Evolutionary conservation across 345 rosid species (phyloP), one percentile per base, ranked within the genome.

Genomic region (Lagerstroemia speciosa): DNA sequence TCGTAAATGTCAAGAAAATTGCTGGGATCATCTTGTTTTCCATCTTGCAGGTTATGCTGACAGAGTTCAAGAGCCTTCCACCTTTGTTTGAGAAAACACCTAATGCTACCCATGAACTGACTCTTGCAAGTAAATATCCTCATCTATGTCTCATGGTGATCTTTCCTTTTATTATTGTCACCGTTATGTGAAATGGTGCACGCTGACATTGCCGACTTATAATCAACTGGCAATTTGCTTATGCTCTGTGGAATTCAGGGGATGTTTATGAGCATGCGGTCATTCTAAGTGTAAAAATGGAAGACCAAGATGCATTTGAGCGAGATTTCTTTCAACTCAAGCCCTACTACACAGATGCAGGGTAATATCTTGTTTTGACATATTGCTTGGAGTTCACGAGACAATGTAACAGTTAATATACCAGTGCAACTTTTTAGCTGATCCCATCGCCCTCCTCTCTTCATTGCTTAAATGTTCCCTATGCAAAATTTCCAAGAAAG

Each of bases 301-400:
- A 89, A 82, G 96, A 94, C 77, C 96, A 94, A 80, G 96, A 88
- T 75, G 96, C 90, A 36, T 94, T 94, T 82, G 97, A 94, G 86
- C 85, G 97, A 70, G 93, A 94, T 78, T 94, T 89, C 79, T 91
- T 82, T 79, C 99, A 94, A 87, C 75, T 94, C 83, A 89, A 94
- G 81, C 96, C 97, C 1, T 89, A 89, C 70, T 91, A 91, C 66
- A 91, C 96, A 0, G 96, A 94, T 81, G 97, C 90, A 29, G 74
- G 94, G 98, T 93, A 77, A 80, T 52, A 71, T 65, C 33, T 37
- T 65, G 33, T 58, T 58, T 15, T 27, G 19, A 58, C 63, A 55
- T 52, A 20, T 7, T 55, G 61, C 31, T n/a, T 55, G 61, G 24
- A 55, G 31, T 55, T 55, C 55, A 55, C 19, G 63, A 27, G 29